These are phyloP conservation scores for Aspergillus baeticus DNA, from an alignment of 495 filamentous ascomycete genomes.

Conservation along the genomic window DNA sequence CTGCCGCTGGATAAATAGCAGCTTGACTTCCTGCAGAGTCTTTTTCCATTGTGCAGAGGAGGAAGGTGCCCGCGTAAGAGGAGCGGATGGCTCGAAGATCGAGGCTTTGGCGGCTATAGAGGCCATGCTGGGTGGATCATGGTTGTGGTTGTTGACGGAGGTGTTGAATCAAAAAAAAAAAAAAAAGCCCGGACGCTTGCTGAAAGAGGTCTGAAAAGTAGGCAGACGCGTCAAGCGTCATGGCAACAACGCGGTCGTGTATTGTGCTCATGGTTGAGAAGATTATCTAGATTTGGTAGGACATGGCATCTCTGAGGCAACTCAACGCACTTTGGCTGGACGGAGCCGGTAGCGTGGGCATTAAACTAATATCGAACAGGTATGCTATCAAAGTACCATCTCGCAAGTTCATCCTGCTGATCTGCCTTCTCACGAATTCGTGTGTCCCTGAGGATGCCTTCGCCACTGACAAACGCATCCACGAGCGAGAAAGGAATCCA, in stretches of 20 bases:
- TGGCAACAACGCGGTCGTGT: slow-evolving; percentile 6
- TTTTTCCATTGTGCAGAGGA: slow-evolving; percentile 34
- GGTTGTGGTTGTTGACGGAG: not conserved
- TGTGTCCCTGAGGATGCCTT: slow-evolving; percentile 31
- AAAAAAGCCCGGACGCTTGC: not conserved
- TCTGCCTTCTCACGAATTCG: slow-evolving; percentile 31
- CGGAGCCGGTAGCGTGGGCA: no score
- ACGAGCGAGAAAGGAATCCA: slow-evolving; percentile 56
- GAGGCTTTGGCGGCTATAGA: slow-evolving; percentile 21
- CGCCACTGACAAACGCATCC: slow-evolving; percentile 57
- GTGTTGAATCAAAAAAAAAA: no score
- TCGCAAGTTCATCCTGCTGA: slow-evolving; percentile 25
- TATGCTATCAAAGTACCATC: slow-evolving; percentile 31
- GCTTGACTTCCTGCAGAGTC: slow-evolving; percentile 33
- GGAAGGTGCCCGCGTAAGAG: slow-evolving; percentile 3
- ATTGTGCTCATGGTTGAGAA: not conserved
- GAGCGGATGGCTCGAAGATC: slow-evolving; percentile 14
- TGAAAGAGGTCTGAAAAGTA: not conserved
- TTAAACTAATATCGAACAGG: slow-evolving; percentile 6
- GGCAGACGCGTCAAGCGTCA: slow-evolving; percentile 11
- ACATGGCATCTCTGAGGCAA: not conserved
- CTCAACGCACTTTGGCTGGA: no score
- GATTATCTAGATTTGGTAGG: not conserved
- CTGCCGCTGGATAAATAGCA: slow-evolving; percentile 37
- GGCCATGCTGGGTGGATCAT: slow-evolving; percentile 8